Conservation (phyloP, 1,139 yeast genomes). For the Hansenula lynferdii region DNA sequence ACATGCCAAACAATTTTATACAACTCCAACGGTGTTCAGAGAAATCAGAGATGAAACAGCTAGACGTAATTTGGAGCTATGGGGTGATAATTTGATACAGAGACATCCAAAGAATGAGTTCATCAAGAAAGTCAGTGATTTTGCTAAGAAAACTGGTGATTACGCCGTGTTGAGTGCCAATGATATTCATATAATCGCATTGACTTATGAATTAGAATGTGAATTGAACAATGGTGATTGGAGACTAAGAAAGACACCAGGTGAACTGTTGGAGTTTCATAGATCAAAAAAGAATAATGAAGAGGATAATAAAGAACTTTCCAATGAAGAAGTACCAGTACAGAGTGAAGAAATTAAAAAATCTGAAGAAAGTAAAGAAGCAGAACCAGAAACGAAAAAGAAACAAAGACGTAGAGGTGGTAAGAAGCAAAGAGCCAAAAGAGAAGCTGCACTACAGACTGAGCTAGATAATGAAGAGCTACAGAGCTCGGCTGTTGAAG, state of each 20-base stretch:
- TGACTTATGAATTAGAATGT: conserved; percentile 81
- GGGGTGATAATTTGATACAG: conserved; percentile 63
- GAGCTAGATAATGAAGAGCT: conserved; percentile 6
- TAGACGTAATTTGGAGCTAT: conserved; percentile 66
- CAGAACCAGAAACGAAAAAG: conserved; percentile 26
- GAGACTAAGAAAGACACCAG: conserved; percentile 69
- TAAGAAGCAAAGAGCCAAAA: conserved; percentile 54
- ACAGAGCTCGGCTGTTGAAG: conserved; percentile 12
- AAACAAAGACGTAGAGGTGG: conserved; percentile 60
- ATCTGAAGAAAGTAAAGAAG: conserved; percentile 12
- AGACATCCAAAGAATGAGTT: conserved; percentile 73
- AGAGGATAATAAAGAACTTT: too few species aligned
- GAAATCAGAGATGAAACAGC: conserved; percentile 88
- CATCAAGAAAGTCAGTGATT: conserved; percentile 61
- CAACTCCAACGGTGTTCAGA: conserved; percentile 86
- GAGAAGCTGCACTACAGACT: conserved; percentile 33
- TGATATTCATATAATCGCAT: conserved; percentile 88
- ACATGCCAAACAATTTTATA: conserved; percentile 64
- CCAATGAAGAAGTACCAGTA: conserved; percentile 6
- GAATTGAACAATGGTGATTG: conserved; percentile 65
- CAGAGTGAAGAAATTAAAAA: conserved; percentile 10
- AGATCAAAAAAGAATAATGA: conserved; percentile 12
- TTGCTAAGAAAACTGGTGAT: conserved; percentile 91
- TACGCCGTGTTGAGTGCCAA: conserved; percentile 80
- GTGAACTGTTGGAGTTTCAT: conserved; percentile 38